phyloP scores from a whole-genome alignment of 148 eudicot genomes.

The Beta vulgaris region DNA sequence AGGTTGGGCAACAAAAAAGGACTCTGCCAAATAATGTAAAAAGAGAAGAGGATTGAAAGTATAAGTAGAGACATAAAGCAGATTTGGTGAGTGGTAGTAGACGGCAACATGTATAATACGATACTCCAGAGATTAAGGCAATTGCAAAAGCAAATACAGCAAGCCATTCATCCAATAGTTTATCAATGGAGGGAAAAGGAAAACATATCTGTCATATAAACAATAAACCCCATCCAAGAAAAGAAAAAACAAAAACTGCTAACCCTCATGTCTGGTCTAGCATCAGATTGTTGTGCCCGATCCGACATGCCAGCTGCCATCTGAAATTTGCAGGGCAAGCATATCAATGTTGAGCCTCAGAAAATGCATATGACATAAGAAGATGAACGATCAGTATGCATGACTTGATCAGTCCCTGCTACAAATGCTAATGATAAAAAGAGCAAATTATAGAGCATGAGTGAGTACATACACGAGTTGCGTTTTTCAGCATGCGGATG shows the following conservation, averaged over 20 bases:
- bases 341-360: background rate
- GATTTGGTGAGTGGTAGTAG: no score
- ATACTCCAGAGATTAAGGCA: background rate
- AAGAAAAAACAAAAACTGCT: background rate
- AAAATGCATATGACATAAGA: background rate
- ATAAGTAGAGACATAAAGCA: background rate
- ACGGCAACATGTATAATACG: background rate
- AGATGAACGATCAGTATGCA: background rate
- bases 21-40: background rate
- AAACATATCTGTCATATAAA: background rate
- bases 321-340: conserved; percentile 40
- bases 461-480: conserved; percentile 68
- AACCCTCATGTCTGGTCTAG: conserved; percentile 88
- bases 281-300: conserved; percentile 62
- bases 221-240: background rate
- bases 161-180: background rate
- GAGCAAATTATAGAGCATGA: background rate
- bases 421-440: background rate
- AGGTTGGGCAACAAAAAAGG: background rate
- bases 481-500: conserved; percentile 96
- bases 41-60: background rate
- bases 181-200: background rate
- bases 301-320: conserved; percentile 97
- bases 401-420: background rate
- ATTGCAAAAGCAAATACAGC: background rate